Base-by-base conservation (phyloP, 1,139 yeast species). In the Maudiozyma humilis region DNA sequence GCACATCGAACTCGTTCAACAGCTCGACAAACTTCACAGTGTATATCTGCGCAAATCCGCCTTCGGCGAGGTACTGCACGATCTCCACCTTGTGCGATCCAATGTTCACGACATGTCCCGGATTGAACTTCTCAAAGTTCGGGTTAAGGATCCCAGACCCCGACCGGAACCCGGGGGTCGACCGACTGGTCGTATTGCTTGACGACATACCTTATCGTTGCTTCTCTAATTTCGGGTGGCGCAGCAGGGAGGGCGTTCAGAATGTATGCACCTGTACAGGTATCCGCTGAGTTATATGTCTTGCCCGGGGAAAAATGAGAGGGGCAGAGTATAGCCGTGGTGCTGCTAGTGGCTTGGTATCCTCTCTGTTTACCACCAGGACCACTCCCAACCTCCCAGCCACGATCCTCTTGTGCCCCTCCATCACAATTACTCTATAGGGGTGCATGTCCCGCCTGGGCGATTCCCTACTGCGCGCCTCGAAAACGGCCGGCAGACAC, bases 11-110 rank as follows among this genome's bases (percentile, higher is more conserved):
- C 38, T 56, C 59, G 35, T 55, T 57, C 16, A 55, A 41, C 40
- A 51, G 54, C 37, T 57, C 59, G 15, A 59, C 10, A 41, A 59
- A 60, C 38, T 60, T 52, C 48, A 85, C 84, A 18, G 78, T 72
- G 60, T 83, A 83, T 3, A 83, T 88, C 58, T 79, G 82, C 13
- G 93, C 91, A 68, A 82, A 83, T 4, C 93, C 93, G 58, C 76
- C 84, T 53, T 76, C 79, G 1, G 87, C 79, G 36, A 82, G 62
- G 62, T 80, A 82, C 52, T 76, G 75, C 49, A 71, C 69, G 46
- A 81, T 71, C 30, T 72, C 67, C n/a, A 79, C 76, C 32, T 65
- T 62, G 59, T 82, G 88, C 5, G 80, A 70, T 2, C 89, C 89
- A 19, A 82, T 86, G 1, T 79, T 72, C 44, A 82, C 67, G 46